Evolutionary conservation across 1,284 basidiomycete species (phyloP).

Genomic region (Rhodotorula sp.): DNA sequence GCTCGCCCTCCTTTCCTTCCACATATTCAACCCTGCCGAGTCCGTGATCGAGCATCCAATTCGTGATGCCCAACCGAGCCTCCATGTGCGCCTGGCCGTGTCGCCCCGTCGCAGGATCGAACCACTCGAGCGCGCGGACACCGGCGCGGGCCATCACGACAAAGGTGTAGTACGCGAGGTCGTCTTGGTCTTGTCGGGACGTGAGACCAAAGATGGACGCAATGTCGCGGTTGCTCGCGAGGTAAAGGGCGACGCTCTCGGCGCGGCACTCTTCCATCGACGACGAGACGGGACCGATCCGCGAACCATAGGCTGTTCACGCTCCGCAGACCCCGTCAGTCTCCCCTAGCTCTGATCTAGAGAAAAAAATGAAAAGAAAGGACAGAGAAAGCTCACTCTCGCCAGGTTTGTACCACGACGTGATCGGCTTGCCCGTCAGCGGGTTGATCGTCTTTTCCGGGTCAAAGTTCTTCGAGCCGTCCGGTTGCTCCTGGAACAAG

Average conservation of each 20-base stretch:
- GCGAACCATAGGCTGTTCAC: constrained; percentile 55
- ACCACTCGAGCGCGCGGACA: constrained; percentile 66
- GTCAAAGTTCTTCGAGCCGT: constrained; percentile 77
- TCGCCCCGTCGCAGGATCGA: constrained; percentile 72
- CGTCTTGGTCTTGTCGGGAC: constrained; percentile 63
- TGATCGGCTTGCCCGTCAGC: constrained; percentile 74
- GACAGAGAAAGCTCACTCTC: constrained; percentile 8
- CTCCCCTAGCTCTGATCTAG: background rate
- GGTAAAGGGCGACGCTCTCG: constrained; percentile 73
- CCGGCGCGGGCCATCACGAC: constrained; percentile 80
- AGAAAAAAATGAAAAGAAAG: background rate
- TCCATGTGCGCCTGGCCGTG: constrained; percentile 76
- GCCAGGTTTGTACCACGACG: constrained; percentile 69
- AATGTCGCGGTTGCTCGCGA: constrained; percentile 68
- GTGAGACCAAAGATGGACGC: constrained; percentile 76
- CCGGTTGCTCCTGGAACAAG: constrained; percentile 68
- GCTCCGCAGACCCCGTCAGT: background rate
- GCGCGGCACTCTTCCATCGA: constrained; percentile 78
- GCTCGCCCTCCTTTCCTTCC: constrained; percentile 55
- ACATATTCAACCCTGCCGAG: constrained; percentile 69
- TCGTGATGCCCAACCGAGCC: constrained; percentile 70
- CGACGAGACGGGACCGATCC: constrained; percentile 62
- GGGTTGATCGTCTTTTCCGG: constrained; percentile 71
- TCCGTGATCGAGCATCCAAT: constrained; percentile 69
- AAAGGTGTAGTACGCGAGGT: constrained; percentile 76